Evolutionary conservation across 169 alveolate species (phyloP).

Genomic region (Cryptosporidium meleagridis): DNA sequence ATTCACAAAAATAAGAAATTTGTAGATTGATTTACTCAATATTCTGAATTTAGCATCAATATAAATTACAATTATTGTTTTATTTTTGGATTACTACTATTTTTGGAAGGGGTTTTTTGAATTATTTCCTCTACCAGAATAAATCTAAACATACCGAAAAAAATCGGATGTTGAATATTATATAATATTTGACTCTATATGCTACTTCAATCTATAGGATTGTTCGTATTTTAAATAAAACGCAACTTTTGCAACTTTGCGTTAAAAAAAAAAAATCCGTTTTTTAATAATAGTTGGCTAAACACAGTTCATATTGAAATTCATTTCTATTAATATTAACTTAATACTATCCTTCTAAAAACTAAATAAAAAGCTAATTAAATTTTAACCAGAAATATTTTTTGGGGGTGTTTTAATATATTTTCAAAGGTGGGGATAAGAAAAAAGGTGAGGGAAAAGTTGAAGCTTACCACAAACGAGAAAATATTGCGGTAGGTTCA

Average conservation of each 20-base stretch:
- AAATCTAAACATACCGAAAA: background rate
- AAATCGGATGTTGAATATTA: background rate
- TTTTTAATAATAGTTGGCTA: background rate
- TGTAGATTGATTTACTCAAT: background rate
- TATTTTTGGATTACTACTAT: no score
- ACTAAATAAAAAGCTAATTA: background rate
- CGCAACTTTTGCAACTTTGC: background rate
- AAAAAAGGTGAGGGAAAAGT: slow-evolving; percentile 46
- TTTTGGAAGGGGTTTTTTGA: no score
- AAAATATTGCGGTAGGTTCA: slow-evolving; percentile 29
- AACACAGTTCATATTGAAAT: background rate
- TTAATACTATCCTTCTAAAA: background rate
- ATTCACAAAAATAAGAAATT: background rate
- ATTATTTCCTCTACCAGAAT: no score
- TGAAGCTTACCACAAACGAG: background rate
- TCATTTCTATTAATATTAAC: background rate
- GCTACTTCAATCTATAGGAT: background rate
- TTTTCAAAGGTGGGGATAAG: slow-evolving; percentile 29
- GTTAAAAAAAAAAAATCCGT: no score
- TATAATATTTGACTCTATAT: no score
- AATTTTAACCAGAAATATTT: background rate
- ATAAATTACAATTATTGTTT: no score
- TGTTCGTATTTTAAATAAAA: no score
- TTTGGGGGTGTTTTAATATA: background rate
- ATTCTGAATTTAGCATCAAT: background rate